A percentile compares a stretch with the other conserved stretches of the same genome.
Evolutionary conservation across 352 stramenopile species (phyloP).

Genomic region (Pythium periplocum): DNA sequence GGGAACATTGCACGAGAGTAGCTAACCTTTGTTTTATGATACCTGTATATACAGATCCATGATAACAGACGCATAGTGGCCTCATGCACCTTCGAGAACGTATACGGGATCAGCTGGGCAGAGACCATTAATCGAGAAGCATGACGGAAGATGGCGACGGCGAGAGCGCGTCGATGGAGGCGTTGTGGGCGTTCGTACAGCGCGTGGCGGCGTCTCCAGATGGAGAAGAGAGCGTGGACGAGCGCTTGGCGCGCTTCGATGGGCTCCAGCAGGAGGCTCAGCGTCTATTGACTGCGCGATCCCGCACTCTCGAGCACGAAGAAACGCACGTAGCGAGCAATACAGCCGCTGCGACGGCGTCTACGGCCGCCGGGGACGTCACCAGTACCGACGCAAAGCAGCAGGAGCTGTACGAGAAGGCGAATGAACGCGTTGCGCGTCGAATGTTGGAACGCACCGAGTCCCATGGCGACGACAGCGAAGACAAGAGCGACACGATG

Average conservation of each 20-base stretch:
- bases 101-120: too few species aligned
- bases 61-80: too few species aligned
- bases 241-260: slow-evolving; percentile 25
- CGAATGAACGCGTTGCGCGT: slow-evolving; percentile 61
- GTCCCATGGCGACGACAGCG: slow-evolving; percentile 25
- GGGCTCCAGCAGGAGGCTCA: slow-evolving; percentile 11
- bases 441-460: slow-evolving; percentile 36
- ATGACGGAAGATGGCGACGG: background rate
- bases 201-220: slow-evolving; percentile 12
- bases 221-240: slow-evolving; percentile 7
- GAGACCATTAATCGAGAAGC: too few species aligned
- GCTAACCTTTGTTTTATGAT: too few species aligned
- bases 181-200: slow-evolving; percentile 55
- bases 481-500: slow-evolving; percentile 76
- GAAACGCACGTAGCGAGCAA: too few species aligned
- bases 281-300: slow-evolving; percentile 21
- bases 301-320: too few species aligned
- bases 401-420: slow-evolving; percentile 34
- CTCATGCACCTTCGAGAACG: too few species aligned
- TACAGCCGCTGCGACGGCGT: too few species aligned
- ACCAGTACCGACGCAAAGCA: too few species aligned
- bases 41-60: too few species aligned
- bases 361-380: too few species aligned
- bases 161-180: background rate
- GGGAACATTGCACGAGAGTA: too few species aligned